Conservation (phyloP, 345 rosid species). For the Eucalyptus microcorys region DNA sequence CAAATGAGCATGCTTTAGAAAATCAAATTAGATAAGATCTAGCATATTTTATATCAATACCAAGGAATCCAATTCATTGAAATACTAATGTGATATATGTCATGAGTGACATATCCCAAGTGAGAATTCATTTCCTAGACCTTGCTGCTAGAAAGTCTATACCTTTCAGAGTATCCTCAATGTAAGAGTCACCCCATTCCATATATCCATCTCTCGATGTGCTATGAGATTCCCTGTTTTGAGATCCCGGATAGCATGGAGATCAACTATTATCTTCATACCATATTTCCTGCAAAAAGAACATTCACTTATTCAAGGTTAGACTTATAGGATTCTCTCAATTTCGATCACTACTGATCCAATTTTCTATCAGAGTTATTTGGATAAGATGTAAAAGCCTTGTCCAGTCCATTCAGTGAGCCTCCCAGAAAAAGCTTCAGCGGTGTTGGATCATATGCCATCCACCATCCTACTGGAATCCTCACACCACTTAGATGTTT, state of each 20-base stretch:
- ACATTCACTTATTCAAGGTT: background rate
- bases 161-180: constrained; percentile 9
- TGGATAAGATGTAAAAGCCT: background rate
- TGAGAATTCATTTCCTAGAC: background rate
- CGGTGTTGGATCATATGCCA: background rate
- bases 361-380: background rate
- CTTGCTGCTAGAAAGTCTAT: constrained; percentile 20
- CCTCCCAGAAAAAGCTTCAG: background rate
- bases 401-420: background rate
- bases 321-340: background rate
- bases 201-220: constrained; percentile 14
- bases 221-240: constrained; percentile 15
- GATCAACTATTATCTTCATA: background rate
- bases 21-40: background rate
- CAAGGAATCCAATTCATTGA: background rate
- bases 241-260: constrained; percentile 2
- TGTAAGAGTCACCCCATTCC: constrained; percentile 25
- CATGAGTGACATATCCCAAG: background rate
- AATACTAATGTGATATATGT: background rate
- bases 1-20: background rate
- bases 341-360: background rate
- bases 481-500: background rate
- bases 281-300: background rate
- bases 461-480: background rate
- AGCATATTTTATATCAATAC: background rate